phyloP scores from a whole-genome alignment of 2,329 filamentous ascomycete genomes.

The Cordyceps militaris region DNA sequence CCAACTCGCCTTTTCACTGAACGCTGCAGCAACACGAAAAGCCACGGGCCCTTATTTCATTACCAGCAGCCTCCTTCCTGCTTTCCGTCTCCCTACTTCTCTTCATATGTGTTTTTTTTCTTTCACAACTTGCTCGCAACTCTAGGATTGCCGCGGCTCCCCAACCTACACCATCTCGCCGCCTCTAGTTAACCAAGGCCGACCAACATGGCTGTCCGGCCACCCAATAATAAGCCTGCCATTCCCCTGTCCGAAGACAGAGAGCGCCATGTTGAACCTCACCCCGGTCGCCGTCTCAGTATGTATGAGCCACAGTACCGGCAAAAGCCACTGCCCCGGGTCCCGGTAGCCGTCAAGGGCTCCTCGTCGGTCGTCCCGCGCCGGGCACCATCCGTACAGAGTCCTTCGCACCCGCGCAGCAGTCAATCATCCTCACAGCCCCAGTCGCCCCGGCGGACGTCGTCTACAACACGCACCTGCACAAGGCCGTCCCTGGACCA shows the following conservation, averaged over 20 bases:
- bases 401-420: background rate
- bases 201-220: conserved; percentile 3
- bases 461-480: background rate
- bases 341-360: background rate
- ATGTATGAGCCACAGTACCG: background rate
- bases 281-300: conserved; percentile 11
- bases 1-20: background rate
- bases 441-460: background rate
- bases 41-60: background rate
- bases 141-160: too few species aligned
- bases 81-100: background rate
- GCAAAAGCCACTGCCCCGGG: conserved; percentile 4
- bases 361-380: background rate
- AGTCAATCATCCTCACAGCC: background rate
- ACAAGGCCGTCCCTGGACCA: background rate
- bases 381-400: background rate
- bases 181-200: too few species aligned
- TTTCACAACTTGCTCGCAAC: background rate
- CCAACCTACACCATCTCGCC: too few species aligned
- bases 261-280: conserved; percentile 10
- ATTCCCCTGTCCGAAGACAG: conserved; percentile 6
- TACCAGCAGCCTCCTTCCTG: background rate
- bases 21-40: background rate
- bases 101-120: background rate
- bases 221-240: conserved; percentile 2